A percentile compares a stretch with the other conserved stretches of the same genome.
Conservation (phyloP, 768 basidiomycete genomes). For the Rhizopogon vesiculosus region DNA sequence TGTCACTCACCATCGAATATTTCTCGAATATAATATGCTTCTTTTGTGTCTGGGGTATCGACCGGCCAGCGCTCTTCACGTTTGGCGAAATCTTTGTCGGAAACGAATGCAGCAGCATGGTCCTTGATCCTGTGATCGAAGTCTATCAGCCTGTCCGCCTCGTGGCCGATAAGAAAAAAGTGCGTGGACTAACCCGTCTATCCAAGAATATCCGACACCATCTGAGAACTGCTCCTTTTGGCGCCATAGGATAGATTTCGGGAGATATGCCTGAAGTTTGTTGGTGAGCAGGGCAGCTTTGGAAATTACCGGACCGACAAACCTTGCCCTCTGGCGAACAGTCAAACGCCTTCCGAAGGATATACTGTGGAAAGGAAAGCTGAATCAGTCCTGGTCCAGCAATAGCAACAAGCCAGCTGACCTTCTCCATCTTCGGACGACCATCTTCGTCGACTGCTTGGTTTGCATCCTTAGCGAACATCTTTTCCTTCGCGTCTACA, state of each 20-base stretch:
- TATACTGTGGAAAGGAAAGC: constrained; percentile 55
- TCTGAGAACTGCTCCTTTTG: constrained; percentile 99
- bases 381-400: not conserved
- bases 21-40: constrained; percentile 90
- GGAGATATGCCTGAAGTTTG: constrained; percentile 75
- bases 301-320: constrained; percentile 1
- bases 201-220: constrained; percentile 98
- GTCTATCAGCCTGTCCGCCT: not conserved
- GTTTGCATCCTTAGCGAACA: constrained; percentile 75
- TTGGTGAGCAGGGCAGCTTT: not conserved
- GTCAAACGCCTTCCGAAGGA: constrained; percentile 95
- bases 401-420: constrained; percentile 21
- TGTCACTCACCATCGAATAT: constrained; percentile 69
- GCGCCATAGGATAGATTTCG: constrained; percentile 91
- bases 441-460: constrained; percentile 84
- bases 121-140: constrained; percentile 71
- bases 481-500: constrained; percentile 81
- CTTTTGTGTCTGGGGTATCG: constrained; percentile 91
- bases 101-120: constrained; percentile 67
- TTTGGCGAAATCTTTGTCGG: constrained; percentile 77
- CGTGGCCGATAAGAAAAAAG: not conserved
- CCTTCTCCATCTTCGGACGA: constrained; percentile 93
- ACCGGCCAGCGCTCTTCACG: constrained; percentile 70
- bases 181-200: constrained; percentile 67
- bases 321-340: constrained; percentile 75